phyloP scores from a whole-genome alignment of 805 yeast genomes.

The Tetrapisispora phaffii region DNA sequence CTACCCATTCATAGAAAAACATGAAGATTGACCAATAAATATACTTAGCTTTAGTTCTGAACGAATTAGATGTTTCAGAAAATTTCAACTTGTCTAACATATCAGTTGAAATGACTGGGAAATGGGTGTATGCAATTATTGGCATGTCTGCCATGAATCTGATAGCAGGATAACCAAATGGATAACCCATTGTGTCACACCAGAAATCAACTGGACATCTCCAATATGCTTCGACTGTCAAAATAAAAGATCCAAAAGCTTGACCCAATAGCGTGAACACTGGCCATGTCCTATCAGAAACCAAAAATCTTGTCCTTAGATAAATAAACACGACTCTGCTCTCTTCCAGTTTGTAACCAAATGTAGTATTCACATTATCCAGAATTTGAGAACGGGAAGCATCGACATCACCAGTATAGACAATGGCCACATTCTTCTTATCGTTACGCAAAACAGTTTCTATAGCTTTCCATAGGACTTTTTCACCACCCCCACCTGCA shows the following conservation, averaged over 20 bases:
- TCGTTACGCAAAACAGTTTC: constrained; percentile 49
- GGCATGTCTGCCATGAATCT: constrained; percentile 52
- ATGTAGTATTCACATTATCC: constrained; percentile 43
- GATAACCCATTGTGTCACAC: constrained; percentile 91
- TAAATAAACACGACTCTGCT: constrained; percentile 53
- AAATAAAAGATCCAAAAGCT: constrained; percentile 63
- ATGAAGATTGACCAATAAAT: constrained; percentile 66
- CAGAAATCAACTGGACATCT: constrained; percentile 77
- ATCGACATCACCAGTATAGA: constrained; percentile 63
- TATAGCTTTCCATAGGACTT: constrained; percentile 92
- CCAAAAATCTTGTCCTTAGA: constrained; percentile 44
- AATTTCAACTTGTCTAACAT: constrained; percentile 60
- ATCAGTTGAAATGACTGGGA: constrained; percentile 81
- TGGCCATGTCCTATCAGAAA: constrained; percentile 68
- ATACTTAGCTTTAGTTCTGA: constrained; percentile 34
- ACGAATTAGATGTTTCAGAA: constrained; percentile 9
- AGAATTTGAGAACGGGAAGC: constrained; percentile 41
- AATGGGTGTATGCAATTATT: constrained; percentile 82
- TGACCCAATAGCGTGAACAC: constrained; percentile 78
- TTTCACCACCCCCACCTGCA: constrained; percentile 98
- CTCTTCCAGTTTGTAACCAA: constrained; percentile 43
- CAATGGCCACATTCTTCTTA: constrained; percentile 44
- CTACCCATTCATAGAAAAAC: constrained; percentile 53
- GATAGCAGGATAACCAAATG: constrained; percentile 70
- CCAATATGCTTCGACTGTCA: constrained; percentile 61